Evolutionary conservation across 108 stramenopile species (phyloP).

Genomic region (Conticribra guillardii): DNA sequence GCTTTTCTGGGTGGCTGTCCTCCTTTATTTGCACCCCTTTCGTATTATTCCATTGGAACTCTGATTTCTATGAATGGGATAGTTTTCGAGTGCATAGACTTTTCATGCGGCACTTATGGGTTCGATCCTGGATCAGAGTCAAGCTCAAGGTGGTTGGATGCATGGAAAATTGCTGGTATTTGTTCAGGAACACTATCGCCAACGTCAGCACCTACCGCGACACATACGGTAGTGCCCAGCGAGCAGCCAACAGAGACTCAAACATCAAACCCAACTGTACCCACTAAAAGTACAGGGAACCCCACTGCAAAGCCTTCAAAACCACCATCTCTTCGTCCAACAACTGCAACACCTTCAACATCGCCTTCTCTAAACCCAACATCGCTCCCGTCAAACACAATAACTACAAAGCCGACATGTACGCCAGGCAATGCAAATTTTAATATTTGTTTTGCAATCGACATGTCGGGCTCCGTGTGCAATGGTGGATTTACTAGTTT

Average conservation of each 20-base stretch:
- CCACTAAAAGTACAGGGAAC: too few relatives aligned
- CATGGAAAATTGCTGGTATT: neutral
- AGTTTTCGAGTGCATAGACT: neutral
- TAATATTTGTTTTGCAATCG: constrained; percentile 45
- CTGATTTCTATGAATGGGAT: neutral
- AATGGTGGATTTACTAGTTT: neutral
- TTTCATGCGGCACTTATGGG: neutral
- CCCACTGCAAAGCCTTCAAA: neutral
- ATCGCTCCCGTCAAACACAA: neutral
- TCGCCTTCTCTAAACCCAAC: constrained; percentile 10
- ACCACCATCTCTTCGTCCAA: neutral
- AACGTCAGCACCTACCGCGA: neutral
- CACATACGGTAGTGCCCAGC: neutral
- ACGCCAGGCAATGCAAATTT: constrained; percentile 21
- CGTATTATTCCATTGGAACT: neutral
- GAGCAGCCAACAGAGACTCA: neutral
- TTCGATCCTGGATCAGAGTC: too few relatives aligned
- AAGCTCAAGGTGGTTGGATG: too few relatives aligned
- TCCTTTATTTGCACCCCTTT: neutral
- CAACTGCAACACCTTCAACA: neutral
- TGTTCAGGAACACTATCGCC: neutral
- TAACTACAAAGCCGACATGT: constrained; percentile 24
- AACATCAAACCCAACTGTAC: neutral
- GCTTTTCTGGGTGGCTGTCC: neutral
- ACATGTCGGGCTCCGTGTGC: constrained; percentile 45